Evolutionary conservation across 306 rosid species (phyloP), one percentile per base, ranked within the genome.

Genomic region (Cicer chorassanicum): DNA sequence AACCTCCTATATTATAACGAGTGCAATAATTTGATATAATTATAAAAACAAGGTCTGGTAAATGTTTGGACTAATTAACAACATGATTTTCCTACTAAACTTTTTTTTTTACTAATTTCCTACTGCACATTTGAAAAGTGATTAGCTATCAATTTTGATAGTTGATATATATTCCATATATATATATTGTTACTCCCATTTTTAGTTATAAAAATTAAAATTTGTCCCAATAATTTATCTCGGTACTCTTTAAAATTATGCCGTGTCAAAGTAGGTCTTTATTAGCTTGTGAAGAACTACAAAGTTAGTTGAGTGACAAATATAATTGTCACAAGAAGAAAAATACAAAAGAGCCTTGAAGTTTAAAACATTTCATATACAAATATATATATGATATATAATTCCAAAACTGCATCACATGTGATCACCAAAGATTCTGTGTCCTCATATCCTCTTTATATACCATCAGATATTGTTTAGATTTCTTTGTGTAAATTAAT

Each of bases 321-420:
- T 54, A 75, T 54, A 60, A 61, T 59, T 78, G 50, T 59, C 70
- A 55, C 21, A 13, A 3, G 43, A 73, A 54, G 70, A 81, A 63
- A 60, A 84, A 62, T 68, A 61, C 68, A 77, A 59, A 59, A 49
- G 43, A 77, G 0, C 61, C 78, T 73, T 65, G 44, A 81, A 84
- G 80, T 78, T 73, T 73, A 78, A 72, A 84, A 77, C 45, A 15
- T 50, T 19, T 66, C 13, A 66, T n/a, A 15, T 42, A 50, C 38
- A 63, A 63, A 24, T 24, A 24, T 24, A 63, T 73, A 68, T 29
- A 29, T 29, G 36, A 29, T 3, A 29, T 4, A 77, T 81, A 81
- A 68, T 81, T 84, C 83, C 85, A 77, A 84, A 81, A 84, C 78
- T 65, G 21, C 81, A 68, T 64, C 87, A 84, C 87, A 81, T 84